Evolutionary conservation across 208 protist genomes (phyloP), one percentile per base, ranked within the genome.

Genomic region (Leishmania aethiopica): DNA sequence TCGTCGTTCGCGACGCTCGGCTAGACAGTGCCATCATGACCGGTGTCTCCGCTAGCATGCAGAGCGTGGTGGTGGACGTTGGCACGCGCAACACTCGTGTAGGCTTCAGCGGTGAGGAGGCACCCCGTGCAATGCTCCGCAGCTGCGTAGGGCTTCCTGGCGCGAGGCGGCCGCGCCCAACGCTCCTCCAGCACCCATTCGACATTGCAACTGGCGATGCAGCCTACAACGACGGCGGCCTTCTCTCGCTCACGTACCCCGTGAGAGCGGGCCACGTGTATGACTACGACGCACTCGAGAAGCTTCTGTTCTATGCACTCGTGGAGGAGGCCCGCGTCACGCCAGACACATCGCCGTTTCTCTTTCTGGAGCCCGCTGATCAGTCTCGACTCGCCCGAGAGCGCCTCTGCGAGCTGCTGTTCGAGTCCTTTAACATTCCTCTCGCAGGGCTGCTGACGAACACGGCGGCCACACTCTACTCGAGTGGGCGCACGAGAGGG

Each of bases 321-420:
- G 96, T 96, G 69, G 72, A 81, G 35, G 83, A 89, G 47, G 89
- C 98, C 8, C 78, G 88, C 22, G 86, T 96, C 13, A 78, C 88
- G 3, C 93, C 94, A 0, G 88, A 95, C 47, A 75, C 82, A 42
- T 88, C 88, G 2, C 88, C 94, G 49, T 78, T 95, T 47, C 87
- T 99, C n/a, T 94, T 99, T 53, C 99, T 99, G n/a, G 98, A 99
- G 90, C 86, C 99, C 10, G 95, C 99, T 10, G 84, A 98, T 83
- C 99, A 99, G 82, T 95, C 97, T 13, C 91, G 95, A 57, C 79
- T 87, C 25, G 99, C 99, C 83, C 96, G 96, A 32, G 94, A 99
- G 85, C 94, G 96, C 47, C 91, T 99, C 83, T 88, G 96, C 42
- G 93, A 99, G 84, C 75, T 97, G 47, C 92, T 99, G 84, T 99